Evolutionary conservation across 768 basidiomycete genomes (phyloP).

Genomic region (Russula olivacea): DNA sequence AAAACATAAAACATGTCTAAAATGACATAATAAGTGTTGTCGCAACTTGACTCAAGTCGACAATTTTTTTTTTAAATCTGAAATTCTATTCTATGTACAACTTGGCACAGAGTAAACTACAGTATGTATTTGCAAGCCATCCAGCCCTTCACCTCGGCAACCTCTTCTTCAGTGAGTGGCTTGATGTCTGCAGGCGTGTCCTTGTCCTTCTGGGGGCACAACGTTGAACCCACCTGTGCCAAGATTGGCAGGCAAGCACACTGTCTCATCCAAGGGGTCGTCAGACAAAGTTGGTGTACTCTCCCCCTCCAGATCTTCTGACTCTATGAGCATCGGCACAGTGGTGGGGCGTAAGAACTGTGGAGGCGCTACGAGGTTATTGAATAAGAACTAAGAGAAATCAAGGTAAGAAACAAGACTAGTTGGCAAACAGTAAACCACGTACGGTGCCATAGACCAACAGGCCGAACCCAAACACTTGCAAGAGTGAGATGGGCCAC

Average conservation of each 20-base stretch:
- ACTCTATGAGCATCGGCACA: constrained; percentile 11
- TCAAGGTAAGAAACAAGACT: constrained; percentile 16
- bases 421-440: constrained; percentile 11
- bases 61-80: too few species aligned
- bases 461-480: constrained; percentile 81
- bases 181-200: too few species aligned
- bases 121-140: too few species aligned
- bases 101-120: too few species aligned
- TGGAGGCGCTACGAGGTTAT: constrained; percentile 69
- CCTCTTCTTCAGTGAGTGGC: too few species aligned
- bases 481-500: constrained; percentile 76
- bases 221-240: constrained; percentile 84
- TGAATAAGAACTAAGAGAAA: constrained; percentile 71
- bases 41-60: too few species aligned
- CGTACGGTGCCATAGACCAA: constrained; percentile 88
- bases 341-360: constrained; percentile 48
- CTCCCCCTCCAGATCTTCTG: constrained; percentile 25
- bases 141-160: too few species aligned
- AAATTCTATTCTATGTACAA: too few species aligned
- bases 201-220: constrained; percentile 38
- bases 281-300: constrained; percentile 46
- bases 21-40: too few species aligned
- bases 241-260: constrained; percentile 72
- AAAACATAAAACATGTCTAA: too few species aligned
- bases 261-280: constrained; percentile 74